Conservation (phyloP, 176 grass and related monocot genomes). For the Zoysia pacifica region DNA sequence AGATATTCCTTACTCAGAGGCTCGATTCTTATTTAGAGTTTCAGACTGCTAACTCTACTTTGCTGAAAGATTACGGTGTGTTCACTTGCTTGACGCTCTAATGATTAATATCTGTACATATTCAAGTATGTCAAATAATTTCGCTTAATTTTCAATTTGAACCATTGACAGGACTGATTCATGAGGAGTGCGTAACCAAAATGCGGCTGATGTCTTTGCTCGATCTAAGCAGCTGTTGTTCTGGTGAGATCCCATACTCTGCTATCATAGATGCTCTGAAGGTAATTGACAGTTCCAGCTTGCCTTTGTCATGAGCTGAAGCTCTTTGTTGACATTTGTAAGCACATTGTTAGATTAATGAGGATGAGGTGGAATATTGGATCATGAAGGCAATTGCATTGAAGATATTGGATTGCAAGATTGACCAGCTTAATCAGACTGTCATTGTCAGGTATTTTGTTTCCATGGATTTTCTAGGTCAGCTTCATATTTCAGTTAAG, state of each 20-base stretch:
- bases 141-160: neutral
- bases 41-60: slow-evolving; percentile 60
- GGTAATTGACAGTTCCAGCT: slow-evolving; percentile 22
- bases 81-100: neutral
- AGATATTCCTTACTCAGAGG: slow-evolving; percentile 86
- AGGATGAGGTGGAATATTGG: slow-evolving; percentile 89
- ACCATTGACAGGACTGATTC: slow-evolving; percentile 56
- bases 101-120: neutral
- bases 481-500: neutral
- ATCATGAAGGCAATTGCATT: slow-evolving; percentile 84
- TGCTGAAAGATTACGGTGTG: slow-evolving; percentile 75
- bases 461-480: neutral
- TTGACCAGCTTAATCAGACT: slow-evolving; percentile 82
- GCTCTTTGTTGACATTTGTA: neutral
- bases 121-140: neutral
- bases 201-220: slow-evolving; percentile 80
- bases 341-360: slow-evolving; percentile 62
- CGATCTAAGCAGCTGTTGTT: slow-evolving; percentile 62
- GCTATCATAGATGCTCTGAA: slow-evolving; percentile 69
- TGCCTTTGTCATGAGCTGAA: neutral
- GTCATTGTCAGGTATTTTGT: slow-evolving; percentile 66
- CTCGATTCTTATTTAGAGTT: slow-evolving; percentile 83
- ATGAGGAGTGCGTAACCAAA: slow-evolving; percentile 78
- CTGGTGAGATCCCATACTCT: slow-evolving; percentile 78
- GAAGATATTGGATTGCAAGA: slow-evolving; percentile 81